phyloP scores from a whole-genome alignment of 345 rosid genomes.

The Aegle marmelos region DNA sequence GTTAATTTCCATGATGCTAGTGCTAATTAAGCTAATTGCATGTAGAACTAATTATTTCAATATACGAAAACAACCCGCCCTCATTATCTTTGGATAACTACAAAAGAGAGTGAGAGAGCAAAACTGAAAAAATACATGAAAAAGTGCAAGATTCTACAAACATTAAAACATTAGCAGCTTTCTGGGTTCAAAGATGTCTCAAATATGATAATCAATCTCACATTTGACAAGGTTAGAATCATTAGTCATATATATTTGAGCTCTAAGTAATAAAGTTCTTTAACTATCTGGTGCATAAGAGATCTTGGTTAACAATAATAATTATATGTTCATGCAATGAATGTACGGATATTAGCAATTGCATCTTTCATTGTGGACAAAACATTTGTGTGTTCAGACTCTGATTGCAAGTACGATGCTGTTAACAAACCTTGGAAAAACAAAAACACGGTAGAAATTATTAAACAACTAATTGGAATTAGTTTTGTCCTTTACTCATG shows the following conservation, averaged over 20 bases:
- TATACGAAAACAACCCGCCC: neutral
- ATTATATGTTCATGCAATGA: neutral
- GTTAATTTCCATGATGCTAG: neutral
- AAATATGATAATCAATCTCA: constrained; percentile 1
- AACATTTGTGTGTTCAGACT: neutral
- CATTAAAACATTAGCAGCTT: neutral
- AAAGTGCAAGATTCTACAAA: neutral
- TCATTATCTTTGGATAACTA: neutral
- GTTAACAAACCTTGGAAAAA: constrained; percentile 5
- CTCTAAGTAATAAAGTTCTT: neutral
- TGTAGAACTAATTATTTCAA: neutral
- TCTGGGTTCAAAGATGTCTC: neutral
- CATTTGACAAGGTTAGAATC: neutral
- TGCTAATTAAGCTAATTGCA: neutral
- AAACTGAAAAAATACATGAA: neutral
- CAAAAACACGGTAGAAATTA: neutral
- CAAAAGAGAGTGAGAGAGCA: neutral
- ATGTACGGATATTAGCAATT: neutral
- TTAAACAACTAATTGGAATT: neutral
- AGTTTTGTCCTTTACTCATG: too few relatives aligned
- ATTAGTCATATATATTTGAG: neutral
- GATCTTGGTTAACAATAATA: neutral
- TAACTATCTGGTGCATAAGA: neutral
- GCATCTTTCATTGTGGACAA: neutral
- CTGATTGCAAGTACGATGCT: neutral